A percentile compares a stretch with the other conserved stretches of the same genome.
Conservation (phyloP, 208 protist species). For the Vickermania spadyakhi region DNA sequence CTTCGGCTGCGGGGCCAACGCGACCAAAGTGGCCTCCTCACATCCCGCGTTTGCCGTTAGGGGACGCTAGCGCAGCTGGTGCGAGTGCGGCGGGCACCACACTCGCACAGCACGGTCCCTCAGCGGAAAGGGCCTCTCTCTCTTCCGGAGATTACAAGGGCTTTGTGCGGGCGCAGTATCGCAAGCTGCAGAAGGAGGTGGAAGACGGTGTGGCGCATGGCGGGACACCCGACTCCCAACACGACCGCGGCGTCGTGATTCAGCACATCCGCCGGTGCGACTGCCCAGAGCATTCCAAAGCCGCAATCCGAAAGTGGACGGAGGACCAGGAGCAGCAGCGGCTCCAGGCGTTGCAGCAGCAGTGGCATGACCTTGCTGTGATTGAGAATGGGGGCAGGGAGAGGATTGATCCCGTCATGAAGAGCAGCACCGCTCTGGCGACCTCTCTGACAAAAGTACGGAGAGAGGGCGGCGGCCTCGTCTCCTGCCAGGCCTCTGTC, state of each 20-base stretch:
- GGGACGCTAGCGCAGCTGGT: too few species aligned
- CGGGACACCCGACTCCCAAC: neutral
- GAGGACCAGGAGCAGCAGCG: conserved; percentile 25
- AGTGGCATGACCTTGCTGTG: conserved; percentile 34
- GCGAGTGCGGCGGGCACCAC: too few species aligned
- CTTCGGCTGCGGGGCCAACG: neutral
- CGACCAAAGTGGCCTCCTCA: neutral
- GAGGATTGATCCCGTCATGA: conserved; percentile 18
- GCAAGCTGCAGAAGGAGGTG: conserved; percentile 21
- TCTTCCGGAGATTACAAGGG: conserved; percentile 14
- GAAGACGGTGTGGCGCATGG: neutral
- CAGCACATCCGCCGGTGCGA: conserved; percentile 11
- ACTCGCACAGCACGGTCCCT: neutral
- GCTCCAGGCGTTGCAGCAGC: conserved; percentile 26
- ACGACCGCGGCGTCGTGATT: too few species aligned
- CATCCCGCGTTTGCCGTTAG: neutral
- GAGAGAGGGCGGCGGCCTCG: conserved; percentile 9
- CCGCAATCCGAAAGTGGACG: conserved; percentile 7
- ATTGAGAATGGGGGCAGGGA: conserved; percentile 43
- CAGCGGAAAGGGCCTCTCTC: too few species aligned
- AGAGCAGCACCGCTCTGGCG: conserved; percentile 25
- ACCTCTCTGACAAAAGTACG: conserved; percentile 17
- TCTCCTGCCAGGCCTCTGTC: neutral
- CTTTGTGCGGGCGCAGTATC: conserved; percentile 29
- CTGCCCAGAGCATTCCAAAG: conserved; percentile 22